Percentiles rank a stretch among this genome's conserved stretches.
Conservation (phyloP, 1,139 yeast species). For the Nakaseomyces glabratus region DNA sequence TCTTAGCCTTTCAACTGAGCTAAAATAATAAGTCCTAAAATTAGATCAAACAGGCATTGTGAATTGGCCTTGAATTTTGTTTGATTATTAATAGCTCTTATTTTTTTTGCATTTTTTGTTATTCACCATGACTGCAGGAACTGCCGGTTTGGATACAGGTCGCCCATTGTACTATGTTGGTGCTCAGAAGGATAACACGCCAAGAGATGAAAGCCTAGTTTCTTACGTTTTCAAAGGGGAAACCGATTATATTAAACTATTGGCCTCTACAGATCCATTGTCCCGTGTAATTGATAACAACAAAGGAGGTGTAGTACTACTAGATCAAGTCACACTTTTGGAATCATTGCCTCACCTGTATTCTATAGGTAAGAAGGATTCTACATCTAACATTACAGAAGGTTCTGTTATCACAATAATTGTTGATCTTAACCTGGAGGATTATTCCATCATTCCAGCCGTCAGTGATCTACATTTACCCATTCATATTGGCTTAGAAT, state of each 20-base stretch:
- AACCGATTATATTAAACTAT: slow-evolving; percentile 11
- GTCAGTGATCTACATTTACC: slow-evolving; percentile 62
- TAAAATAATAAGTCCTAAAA: too few relatives aligned
- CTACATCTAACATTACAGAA: slow-evolving; percentile 15
- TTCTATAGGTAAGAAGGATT: slow-evolving; percentile 33
- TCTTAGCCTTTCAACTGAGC: too few relatives aligned
- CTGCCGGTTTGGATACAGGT: too few relatives aligned
- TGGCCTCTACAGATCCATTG: slow-evolving; percentile 26
- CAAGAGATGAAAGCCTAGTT: too few relatives aligned
- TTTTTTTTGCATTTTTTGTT: too few relatives aligned
- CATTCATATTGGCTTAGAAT: slow-evolving; percentile 38
- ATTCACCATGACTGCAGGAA: too few relatives aligned
- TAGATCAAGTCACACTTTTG: slow-evolving; percentile 48
- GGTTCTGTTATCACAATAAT: slow-evolving; percentile 47
- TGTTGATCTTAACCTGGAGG: slow-evolving; percentile 47
- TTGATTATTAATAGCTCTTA: too few relatives aligned
- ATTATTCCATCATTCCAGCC: slow-evolving; percentile 57
- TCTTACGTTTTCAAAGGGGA: too few relatives aligned
- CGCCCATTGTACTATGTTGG: too few relatives aligned
- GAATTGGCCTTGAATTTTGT: too few relatives aligned
- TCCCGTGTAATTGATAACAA: slow-evolving; percentile 17
- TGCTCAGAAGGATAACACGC: too few relatives aligned
- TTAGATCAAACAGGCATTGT: too few relatives aligned
- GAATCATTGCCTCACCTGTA: slow-evolving; percentile 53
- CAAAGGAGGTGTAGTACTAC: slow-evolving; percentile 28